Conservation (phyloP, 2,329 filamentous ascomycete species). For the Nemania sp. region DNA sequence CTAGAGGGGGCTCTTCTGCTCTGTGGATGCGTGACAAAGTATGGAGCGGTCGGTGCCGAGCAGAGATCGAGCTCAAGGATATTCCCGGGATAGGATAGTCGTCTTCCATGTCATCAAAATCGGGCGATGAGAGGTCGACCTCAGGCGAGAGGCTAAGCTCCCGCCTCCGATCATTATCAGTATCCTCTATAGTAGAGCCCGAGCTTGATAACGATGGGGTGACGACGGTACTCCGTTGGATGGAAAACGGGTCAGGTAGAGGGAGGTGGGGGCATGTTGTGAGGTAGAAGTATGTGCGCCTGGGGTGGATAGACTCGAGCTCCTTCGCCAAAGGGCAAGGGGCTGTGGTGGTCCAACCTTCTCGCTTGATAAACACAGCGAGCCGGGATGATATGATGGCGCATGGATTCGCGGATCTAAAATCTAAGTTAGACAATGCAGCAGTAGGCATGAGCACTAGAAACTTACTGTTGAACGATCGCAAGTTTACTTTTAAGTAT, state of each 20-base stretch:
- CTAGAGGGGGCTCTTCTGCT: conserved; percentile 86
- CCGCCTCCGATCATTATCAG: conserved; percentile 72
- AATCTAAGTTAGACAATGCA: conserved; percentile 43
- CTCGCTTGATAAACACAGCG: conserved; percentile 87
- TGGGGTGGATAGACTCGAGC: conserved; percentile 89
- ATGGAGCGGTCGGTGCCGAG: conserved; percentile 51
- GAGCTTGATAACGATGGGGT: conserved; percentile 85
- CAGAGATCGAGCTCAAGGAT: conserved; percentile 68
- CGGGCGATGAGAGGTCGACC: conserved; percentile 87
- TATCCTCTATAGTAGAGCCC: conserved; percentile 77
- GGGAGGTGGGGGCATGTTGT: conserved; percentile 88
- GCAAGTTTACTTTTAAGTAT: conserved; percentile 81
- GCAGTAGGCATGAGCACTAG: conserved; percentile 30
- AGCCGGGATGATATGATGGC: conserved; percentile 95
- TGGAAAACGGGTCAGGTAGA: conserved; percentile 72
- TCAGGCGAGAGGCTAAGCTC: conserved; percentile 92
- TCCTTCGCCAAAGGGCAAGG: conserved; percentile 94
- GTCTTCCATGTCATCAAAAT: conserved; percentile 81
- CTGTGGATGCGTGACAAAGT: conserved; percentile 70
- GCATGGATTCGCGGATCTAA: conserved; percentile 92
- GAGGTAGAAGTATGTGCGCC: conserved; percentile 96
- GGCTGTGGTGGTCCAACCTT: conserved; percentile 79
- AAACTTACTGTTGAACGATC: conserved; percentile 88
- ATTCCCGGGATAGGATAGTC: conserved; percentile 69
- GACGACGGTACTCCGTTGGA: conserved; percentile 69